Base-by-base conservation (phyloP, 495 filamentous ascomycete species). In the Xylaria curta region DNA sequence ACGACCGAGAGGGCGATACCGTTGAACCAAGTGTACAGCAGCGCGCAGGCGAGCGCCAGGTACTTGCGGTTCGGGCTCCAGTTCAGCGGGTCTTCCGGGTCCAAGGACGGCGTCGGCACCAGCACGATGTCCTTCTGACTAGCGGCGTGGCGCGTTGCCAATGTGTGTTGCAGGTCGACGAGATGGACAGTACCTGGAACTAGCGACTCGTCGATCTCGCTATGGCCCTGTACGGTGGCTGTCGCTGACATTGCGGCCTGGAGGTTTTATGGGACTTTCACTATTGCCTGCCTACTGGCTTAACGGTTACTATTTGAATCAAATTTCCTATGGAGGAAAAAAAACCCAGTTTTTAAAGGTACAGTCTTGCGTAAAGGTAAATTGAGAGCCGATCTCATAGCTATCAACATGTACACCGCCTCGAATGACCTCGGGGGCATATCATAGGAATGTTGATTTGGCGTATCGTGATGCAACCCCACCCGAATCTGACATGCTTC, bases 31-130 rank as follows among this genome's bases (percentile, higher is more conserved):
- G 89, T 91, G 73, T 91, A 92, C 76, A 87, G 78, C 4, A 73
- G 75, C 13, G 84, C 82, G 71, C 84, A 86, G 44, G 82, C 68
- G 1, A 86, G 86, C 3, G 87, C 87, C 49, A 89, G 73, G 17
- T 84, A 71, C 77, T 90, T 91, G 58, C 88, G 83, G 47, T 81
- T 79, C 5, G 79, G 82, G 66, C 87, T 85, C 89, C 89, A 91
- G 68, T 90, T 90, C 72, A 91, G 77, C 15, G 89, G 88, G 69
- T 91, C 89, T 63, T 90, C 85, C 3, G 88, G 87, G 71, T 90
- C 85, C 53, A 78, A 76, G 0, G 88, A 89, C 1, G 89, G 89
- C 0, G 85, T 79, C 3, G 89, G 89, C 36, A 90, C 82, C 33
- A 91, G 78, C n/a, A 91, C 85, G 66, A 90, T 85, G 58, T 89